Conservation (phyloP, 768 basidiomycete genomes). For the Gloeostereum incarnatum region DNA sequence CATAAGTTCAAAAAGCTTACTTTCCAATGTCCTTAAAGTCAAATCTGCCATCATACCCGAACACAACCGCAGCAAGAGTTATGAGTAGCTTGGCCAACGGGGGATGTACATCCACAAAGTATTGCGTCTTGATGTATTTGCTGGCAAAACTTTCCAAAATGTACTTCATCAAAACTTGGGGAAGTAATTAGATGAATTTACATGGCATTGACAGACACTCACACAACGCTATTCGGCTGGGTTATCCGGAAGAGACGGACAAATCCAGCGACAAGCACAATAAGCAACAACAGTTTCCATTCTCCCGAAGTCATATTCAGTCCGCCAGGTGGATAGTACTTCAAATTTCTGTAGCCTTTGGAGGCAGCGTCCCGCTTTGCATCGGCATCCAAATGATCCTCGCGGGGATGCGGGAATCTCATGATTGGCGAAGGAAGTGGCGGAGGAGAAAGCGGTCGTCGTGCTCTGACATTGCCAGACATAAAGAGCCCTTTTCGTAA, state of each 20-base stretch:
- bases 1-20: constrained; percentile 39
- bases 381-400: constrained; percentile 70
- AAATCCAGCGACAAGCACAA: constrained; percentile 62
- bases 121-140: constrained; percentile 88
- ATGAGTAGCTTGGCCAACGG: constrained; percentile 94
- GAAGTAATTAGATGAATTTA: constrained; percentile 2
- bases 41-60: constrained; percentile 86
- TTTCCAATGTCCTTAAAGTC: constrained; percentile 98
- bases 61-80: constrained; percentile 80
- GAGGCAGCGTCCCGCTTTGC: constrained; percentile 59
- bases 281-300: constrained; percentile 59
- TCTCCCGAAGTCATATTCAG: constrained; percentile 61
- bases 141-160: constrained; percentile 96
- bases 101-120: constrained; percentile 94
- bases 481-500: no score
- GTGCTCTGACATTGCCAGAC: constrained; percentile 47
- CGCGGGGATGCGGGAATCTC: constrained; percentile 56
- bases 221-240: constrained; percentile 90
- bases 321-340: constrained; percentile 45
- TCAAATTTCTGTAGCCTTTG: constrained; percentile 40
- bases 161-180: constrained; percentile 91
- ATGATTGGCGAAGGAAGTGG: constrained; percentile 33
- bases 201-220: constrained; percentile 23
- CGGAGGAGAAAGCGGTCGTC: constrained; percentile 64
- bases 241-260: constrained; percentile 85